Evolutionary conservation across 116 monocot species (phyloP), one percentile per base, ranked within the genome.

Genomic region (Dioscorea cayenensis): DNA sequence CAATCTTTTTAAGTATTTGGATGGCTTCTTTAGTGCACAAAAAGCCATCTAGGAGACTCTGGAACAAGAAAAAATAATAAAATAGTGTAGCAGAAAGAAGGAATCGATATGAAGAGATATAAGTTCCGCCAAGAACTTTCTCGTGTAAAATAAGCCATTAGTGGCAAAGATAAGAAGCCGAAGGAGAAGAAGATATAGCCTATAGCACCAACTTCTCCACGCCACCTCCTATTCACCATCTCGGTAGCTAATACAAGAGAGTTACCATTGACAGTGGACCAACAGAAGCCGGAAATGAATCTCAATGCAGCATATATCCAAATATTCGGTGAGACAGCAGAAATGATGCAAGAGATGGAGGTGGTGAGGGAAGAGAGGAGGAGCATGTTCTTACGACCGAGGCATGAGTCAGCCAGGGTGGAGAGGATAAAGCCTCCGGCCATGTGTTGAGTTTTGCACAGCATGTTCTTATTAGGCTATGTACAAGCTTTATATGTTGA

Each of bases 21-120:
- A 89, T 77, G 36, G 91, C 89, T 67, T 95, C 91, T 3, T 85
- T 77, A 51, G 51, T 79, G 83, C 19, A 95, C 80, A 10, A 87
- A 63, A 11, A 92, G 79, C 95, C 95, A 95, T 48, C 92, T 63
- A 17, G 92, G 95, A 21, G 95, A 89, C 66, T 89, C 87, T 14
- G 36, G 65, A 5, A 79, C 78, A 13, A 77, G 4, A 28, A 81
- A 81, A 58, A 25, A 75, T 27, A 87, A 60, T 2, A 82, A 25
- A 49, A 84, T 36, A 43, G 92, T 65, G 74, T 88, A 92, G 67
- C 50, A 27, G 16, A 92, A 49, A 14, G 77, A 55, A 21, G 87
- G 90, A 6, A 81, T 14, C 2, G 87, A 87, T 3, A 87, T 92
- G 75, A 68, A 87, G 1, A 92, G 65, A 60, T 92, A 92, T 23